These are phyloP conservation scores for Anaeromyces robustus DNA, from an alignment of 192 early-diverging fungal species.

Conservation along the genomic window DNA sequence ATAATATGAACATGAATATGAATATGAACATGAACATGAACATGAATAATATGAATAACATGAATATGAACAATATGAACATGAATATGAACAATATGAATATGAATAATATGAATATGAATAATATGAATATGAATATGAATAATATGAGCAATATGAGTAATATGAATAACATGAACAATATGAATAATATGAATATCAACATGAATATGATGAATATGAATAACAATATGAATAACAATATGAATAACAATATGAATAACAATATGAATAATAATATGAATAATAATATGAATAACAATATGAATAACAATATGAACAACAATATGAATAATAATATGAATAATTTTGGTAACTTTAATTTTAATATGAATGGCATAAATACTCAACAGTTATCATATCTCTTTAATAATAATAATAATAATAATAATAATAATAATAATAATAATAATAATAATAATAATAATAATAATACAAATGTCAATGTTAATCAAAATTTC, in stretches of 20 bases:
- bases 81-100: not conserved
- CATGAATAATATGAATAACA: not conserved
- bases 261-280: not conserved
- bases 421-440: not conserved
- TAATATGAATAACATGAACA: not conserved
- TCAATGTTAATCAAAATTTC: not conserved
- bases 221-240: not conserved
- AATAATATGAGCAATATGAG: not conserved
- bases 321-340: not conserved
- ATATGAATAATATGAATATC: not conserved
- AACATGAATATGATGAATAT: not conserved
- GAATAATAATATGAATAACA: not conserved
- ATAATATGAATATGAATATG: not conserved
- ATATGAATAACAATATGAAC: not conserved
- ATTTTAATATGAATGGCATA: not conserved
- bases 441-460: not conserved
- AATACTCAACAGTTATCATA: not conserved
- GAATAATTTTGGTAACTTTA: not conserved
- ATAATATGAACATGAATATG: not conserved
- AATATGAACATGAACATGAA: not conserved
- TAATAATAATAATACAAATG: not conserved
- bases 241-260: not conserved
- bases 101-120: not conserved
- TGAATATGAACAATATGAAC: not conserved
- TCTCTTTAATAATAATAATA: not conserved